Evolutionary conservation across 805 yeast species (phyloP), one percentile per base, ranked within the genome.

Genomic region (Starmera pachycereana): DNA sequence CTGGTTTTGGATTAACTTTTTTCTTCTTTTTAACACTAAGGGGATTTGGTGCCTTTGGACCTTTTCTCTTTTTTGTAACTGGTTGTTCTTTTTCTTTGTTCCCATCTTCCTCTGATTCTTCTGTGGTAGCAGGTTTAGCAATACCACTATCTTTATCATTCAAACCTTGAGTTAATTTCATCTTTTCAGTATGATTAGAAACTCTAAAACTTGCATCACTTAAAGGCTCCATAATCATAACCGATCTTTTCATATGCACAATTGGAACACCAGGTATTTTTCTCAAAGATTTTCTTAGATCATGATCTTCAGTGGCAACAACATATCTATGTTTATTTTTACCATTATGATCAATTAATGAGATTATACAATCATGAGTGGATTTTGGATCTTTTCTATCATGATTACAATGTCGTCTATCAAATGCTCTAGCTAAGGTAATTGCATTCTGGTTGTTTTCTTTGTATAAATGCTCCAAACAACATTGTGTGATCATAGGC

Each of bases 161-260:
- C 56, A 92, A 70, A 0, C 97, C 97, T 19, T 71, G 73, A 3
- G 74, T 74, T 38, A 92, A 66, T 53, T 92, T 92, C 35, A 69
- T 66, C 2, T 63, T 57, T 60, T 92, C 98, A 33, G 70, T 64
- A 27, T 60, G 50, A 36, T 54, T 53, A 40, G 77, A 75, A 12
- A 69, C 66, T 35, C 55, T 58, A 11, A 66, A 68, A 34, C 90
- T 81, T 7, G 85, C 84, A 32, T 71, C 72, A 39, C 95, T 83
- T 49, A 88, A 64, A 8, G 97, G 96, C 61, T 92, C 98, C 92
- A 92, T 78, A 25, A 92, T 79, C 90, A 92, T 85, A 13, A 92
- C 98, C 1, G 96, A 77, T 44, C 96, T 71, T 53, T 83, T 80
- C 76, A 92, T 78, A 58, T 83, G 89, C 9, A 90, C 66, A 47